Evolutionary conservation across 441 rosid species (phyloP).

Genomic region (Lepidium campestre): DNA sequence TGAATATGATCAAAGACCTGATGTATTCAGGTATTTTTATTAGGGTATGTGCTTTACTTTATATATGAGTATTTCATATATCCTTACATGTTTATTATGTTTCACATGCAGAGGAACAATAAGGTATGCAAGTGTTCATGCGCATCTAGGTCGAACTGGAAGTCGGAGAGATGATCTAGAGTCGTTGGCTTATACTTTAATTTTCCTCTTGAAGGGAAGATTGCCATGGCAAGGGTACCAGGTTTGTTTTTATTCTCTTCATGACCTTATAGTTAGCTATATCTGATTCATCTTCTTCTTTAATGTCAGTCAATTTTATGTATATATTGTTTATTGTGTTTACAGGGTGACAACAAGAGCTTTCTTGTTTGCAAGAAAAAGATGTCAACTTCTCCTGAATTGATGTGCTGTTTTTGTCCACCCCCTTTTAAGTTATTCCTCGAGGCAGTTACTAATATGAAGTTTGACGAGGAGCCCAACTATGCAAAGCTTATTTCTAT

Average conservation of each 20-base stretch:
- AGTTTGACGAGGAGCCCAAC: slow-evolving; percentile 78
- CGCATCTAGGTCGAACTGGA: slow-evolving; percentile 88
- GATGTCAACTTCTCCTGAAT: slow-evolving; percentile 80
- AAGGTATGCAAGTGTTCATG: slow-evolving; percentile 90
- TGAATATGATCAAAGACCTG: slow-evolving; percentile 96
- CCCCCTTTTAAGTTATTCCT: slow-evolving; percentile 66
- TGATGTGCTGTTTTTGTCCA: slow-evolving; percentile 79
- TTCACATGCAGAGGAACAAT: slow-evolving; percentile 70
- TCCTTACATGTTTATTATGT: slow-evolving; percentile 10
- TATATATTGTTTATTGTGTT: background rate
- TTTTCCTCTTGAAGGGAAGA: slow-evolving; percentile 77
- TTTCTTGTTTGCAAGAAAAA: slow-evolving; percentile 90
- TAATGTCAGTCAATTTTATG: background rate
- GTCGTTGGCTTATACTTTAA: slow-evolving; percentile 81
- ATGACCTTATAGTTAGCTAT: background rate
- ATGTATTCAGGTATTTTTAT: slow-evolving; percentile 67
- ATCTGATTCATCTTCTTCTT: background rate
- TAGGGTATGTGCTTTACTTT: background rate
- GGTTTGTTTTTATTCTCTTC: slow-evolving; percentile 29
- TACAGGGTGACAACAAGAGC: slow-evolving; percentile 86
- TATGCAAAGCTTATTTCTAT: slow-evolving; percentile 64
- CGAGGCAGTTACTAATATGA: slow-evolving; percentile 75
- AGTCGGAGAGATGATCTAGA: slow-evolving; percentile 92
- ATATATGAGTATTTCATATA: background rate
- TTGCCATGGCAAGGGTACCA: slow-evolving; percentile 95